Evolutionary conservation across 2,329 filamentous ascomycete species (phyloP).

Genomic region (Zopfia rhizophila): DNA sequence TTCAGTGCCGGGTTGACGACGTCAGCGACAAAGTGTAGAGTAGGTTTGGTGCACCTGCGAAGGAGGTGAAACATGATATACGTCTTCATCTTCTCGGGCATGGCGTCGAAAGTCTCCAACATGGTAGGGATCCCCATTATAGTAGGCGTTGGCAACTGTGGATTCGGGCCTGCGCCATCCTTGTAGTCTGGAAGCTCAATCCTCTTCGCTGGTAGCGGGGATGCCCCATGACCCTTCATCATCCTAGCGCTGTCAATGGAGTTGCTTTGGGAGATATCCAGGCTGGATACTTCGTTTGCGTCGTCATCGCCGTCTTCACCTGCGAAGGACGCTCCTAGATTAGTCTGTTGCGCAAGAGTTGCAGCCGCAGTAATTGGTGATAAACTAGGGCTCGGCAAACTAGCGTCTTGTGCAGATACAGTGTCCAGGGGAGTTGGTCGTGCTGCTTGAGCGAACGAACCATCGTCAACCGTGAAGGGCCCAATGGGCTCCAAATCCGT

Average conservation of each 20-base stretch:
- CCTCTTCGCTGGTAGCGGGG: conserved; percentile 29
- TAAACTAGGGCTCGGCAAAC: conserved; percentile 91
- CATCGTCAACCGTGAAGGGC: conserved; percentile 52
- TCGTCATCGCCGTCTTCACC: conserved; percentile 44
- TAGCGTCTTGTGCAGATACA: conserved; percentile 83
- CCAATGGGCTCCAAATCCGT: conserved; percentile 71
- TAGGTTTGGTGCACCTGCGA: conserved; percentile 85
- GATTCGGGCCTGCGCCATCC: conserved; percentile 35
- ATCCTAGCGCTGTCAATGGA: conserved; percentile 21
- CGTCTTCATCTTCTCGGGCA: conserved; percentile 91
- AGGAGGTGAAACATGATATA: conserved; percentile 98
- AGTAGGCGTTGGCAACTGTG: conserved; percentile 49
- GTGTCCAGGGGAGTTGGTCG: conserved; percentile 70
- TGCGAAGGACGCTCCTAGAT: conserved; percentile 35
- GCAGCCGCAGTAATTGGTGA: conserved; percentile 90
- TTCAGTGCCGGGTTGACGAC: conserved; percentile 94
- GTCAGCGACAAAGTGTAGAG: conserved; percentile 87
- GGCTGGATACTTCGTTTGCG: conserved; percentile 48
- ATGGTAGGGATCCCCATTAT: conserved; percentile 85
- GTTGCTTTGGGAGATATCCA: conserved; percentile 43
- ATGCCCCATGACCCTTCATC: conserved; percentile 27
- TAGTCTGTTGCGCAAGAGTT: conserved; percentile 56
- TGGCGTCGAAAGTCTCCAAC: conserved; percentile 88
- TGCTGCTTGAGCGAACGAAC: conserved; percentile 23
- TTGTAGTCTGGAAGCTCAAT: conserved; percentile 31